These are phyloP conservation scores for Malania oleifera DNA, from an alignment of 164 flowering plant genomes.

Conservation along the genomic window DNA sequence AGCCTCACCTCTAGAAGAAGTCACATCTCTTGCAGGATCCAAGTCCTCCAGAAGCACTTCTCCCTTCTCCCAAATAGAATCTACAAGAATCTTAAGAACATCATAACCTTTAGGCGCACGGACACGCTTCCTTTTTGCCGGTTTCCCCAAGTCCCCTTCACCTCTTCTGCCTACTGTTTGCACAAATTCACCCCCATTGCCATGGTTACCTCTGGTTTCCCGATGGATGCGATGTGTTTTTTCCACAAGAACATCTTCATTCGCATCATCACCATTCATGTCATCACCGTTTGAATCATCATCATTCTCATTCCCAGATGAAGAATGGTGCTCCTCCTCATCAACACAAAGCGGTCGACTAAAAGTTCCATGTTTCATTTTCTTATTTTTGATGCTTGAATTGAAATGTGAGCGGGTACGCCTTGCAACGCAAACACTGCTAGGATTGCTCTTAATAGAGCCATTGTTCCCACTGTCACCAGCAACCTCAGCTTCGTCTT, in stretches of 20 bases:
- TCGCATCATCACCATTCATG: slow-evolving; percentile 2
- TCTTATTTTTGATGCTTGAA: not conserved
- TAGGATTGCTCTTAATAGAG: no score
- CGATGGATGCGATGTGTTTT: not conserved
- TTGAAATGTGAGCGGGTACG: slow-evolving; percentile 1
- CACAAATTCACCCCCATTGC: not conserved
- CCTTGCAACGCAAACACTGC: slow-evolving; percentile 7
- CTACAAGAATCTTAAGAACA: slow-evolving; percentile 22
- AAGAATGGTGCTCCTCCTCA: not conserved
- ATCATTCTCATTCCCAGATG: not conserved
- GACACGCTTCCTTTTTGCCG: slow-evolving; percentile 13
- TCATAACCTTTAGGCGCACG: slow-evolving; percentile 9
- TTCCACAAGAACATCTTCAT: not conserved
- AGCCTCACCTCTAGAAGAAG: slow-evolving; percentile 5
- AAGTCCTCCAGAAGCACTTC: slow-evolving; percentile 17
- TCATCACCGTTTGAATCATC: not conserved
- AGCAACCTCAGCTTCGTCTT: not conserved
- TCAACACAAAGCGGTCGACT: slow-evolving; percentile 14
- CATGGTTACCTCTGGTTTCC: not conserved
- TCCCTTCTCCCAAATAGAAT: slow-evolving; percentile 32
- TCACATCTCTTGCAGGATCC: slow-evolving; percentile 4
- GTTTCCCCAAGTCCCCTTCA: slow-evolving; percentile 11
- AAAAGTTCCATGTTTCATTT: slow-evolving; percentile 14
- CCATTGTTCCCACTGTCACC: no score
- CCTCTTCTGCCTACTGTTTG: slow-evolving; percentile 2